These are phyloP conservation scores for Acanthamoeba divionensis DNA, from an alignment of 208 protist species.

Conservation along the genomic window DNA sequence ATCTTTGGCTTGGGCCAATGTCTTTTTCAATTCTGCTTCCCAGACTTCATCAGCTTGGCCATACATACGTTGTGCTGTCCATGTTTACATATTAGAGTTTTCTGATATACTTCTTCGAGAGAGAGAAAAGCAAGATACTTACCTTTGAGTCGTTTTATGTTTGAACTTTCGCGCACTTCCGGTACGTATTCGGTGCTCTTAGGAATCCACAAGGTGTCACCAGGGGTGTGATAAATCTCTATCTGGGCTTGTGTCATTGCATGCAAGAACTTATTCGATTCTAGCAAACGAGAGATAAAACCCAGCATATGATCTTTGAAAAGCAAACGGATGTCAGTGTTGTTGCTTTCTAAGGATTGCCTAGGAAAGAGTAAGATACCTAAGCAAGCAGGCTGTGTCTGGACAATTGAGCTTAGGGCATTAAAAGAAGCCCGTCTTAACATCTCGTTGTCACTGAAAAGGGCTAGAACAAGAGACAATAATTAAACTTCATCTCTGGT, in stretches of 20 bases:
- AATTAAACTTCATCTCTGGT: too few species aligned
- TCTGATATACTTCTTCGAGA: background rate
- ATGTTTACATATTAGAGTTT: background rate
- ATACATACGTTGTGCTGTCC: conserved; percentile 33
- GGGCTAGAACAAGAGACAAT: background rate
- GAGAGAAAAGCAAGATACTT: background rate
- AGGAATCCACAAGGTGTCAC: background rate
- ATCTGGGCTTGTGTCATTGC: background rate
- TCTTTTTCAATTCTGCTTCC: conserved; percentile 48
- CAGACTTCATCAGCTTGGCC: conserved; percentile 4
- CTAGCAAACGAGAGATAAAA: background rate
- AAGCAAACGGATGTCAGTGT: background rate
- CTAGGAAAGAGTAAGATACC: background rate
- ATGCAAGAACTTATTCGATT: background rate
- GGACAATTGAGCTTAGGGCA: background rate
- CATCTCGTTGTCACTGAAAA: conserved; percentile 8
- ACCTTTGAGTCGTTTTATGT: conserved; percentile 24
- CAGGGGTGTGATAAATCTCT: conserved; percentile 41
- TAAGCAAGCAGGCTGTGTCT: background rate
- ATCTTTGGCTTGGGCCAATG: background rate
- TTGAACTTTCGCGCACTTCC: background rate
- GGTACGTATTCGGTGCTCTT: conserved; percentile 19
- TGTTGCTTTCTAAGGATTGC: background rate
- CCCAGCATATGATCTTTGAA: background rate
- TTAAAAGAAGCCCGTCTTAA: background rate